phyloP scores from a whole-genome alignment of 2,329 filamentous ascomycete species.

The Aureobasidium sp. region DNA sequence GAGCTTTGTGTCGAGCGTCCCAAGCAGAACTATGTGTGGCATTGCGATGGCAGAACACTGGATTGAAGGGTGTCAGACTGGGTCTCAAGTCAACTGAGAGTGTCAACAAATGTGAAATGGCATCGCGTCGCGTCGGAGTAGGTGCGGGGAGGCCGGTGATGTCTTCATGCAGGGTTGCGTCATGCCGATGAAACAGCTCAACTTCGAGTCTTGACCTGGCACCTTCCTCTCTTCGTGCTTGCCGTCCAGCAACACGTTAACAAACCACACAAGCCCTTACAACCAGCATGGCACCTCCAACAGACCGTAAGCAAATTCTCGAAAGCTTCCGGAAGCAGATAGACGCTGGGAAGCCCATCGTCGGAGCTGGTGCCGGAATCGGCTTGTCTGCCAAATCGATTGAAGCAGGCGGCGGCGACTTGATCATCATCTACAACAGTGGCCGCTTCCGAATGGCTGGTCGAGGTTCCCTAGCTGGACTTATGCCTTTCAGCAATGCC shows the following conservation, averaged over 20 bases:
- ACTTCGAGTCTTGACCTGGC: not conserved
- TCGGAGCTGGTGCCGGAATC: conserved; percentile 64
- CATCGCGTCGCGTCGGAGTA: not conserved
- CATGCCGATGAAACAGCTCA: conserved; percentile 1
- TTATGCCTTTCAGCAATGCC: conserved; percentile 66
- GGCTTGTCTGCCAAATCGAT: conserved; percentile 65
- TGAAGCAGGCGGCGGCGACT: conserved; percentile 59
- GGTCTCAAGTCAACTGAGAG: not conserved
- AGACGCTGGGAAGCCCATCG: conserved; percentile 50
- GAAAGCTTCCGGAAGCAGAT: conserved; percentile 48
- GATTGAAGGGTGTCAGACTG: not conserved
- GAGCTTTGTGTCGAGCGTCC: conserved; percentile 60
- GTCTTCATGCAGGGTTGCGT: conserved; percentile 8
- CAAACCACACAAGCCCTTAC: not conserved
- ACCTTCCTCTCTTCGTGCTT: not conserved
- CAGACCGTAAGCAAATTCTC: conserved; percentile 51
- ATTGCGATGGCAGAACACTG: conserved; percentile 20
- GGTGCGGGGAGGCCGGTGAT: conserved; percentile 8
- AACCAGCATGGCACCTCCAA: conserved; percentile 49
- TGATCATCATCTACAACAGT: conserved; percentile 68
- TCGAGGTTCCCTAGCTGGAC: conserved; percentile 58
- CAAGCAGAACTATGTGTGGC: conserved; percentile 47
- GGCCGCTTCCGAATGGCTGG: conserved; percentile 69
- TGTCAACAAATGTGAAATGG: not conserved
- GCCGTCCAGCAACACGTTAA: not conserved